A percentile compares a stretch with the other conserved stretches of the same genome.
phyloP scores from a whole-genome alignment of 2,329 filamentous ascomycete species.

The Fusarium sulawesiense region DNA sequence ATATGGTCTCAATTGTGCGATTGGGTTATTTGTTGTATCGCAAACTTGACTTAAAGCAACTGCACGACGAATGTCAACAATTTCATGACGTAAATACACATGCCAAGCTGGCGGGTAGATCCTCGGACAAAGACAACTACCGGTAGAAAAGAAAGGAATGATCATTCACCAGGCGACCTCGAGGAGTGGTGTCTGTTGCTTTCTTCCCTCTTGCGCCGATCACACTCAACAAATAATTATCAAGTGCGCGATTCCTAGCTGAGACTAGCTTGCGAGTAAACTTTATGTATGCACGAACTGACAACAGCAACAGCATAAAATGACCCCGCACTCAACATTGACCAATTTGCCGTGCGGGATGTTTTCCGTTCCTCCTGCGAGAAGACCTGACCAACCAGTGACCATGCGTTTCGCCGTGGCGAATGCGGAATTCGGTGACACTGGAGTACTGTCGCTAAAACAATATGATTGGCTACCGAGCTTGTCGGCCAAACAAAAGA shows the following conservation, averaged over 20 bases:
- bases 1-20: neutral
- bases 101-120: neutral
- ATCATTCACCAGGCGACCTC: accelerated
- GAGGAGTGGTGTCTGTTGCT: accelerated
- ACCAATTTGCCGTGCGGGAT: neutral
- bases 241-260: neutral
- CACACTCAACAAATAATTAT: neutral
- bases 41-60: neutral
- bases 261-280: neutral
- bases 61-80: accelerated
- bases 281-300: neutral
- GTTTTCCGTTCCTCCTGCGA: neutral
- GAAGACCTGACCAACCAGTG: neutral
- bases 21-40: neutral
- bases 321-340: neutral
- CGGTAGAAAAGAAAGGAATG: neutral
- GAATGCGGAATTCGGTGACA: neutral
- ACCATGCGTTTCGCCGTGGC: neutral
- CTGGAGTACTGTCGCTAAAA: too few species aligned
- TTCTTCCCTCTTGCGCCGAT: neutral
- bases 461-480: neutral
- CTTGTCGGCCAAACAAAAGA: neutral
- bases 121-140: accelerated
- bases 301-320: neutral
- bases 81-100: neutral